These are phyloP conservation scores for Cardamine chenopodiifolia DNA, from an alignment of 345 rosid species.

Conservation along the genomic window DNA sequence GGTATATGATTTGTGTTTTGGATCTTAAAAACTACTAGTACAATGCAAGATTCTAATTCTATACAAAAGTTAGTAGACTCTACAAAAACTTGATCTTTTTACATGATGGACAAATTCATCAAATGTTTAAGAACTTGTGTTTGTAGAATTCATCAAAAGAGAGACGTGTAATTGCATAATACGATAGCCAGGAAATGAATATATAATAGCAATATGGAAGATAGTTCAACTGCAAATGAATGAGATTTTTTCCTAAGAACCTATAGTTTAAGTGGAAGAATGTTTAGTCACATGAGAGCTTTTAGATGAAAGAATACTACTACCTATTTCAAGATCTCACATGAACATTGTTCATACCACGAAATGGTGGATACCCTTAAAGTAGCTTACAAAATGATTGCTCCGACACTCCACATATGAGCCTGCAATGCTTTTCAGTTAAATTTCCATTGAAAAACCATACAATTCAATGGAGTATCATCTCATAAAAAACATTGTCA, in stretches of 20 bases:
- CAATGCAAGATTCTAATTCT: not conserved
- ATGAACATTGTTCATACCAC: constrained; percentile 65
- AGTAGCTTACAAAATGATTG: constrained; percentile 79
- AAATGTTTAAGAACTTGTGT: constrained; percentile 48
- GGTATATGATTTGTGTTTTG: not conserved
- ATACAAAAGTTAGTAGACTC: not conserved
- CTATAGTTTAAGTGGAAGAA: constrained; percentile 26
- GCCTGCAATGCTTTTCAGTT: constrained; percentile 43
- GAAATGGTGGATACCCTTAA: constrained; percentile 65
- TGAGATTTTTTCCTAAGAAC: constrained; percentile 40
- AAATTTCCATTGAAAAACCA: constrained; percentile 3
- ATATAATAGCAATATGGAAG: not conserved
- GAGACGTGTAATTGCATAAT: constrained; percentile 48
- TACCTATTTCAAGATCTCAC: constrained; percentile 40
- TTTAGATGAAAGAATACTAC: not conserved
- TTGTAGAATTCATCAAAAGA: constrained; percentile 56
- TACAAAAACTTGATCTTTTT: not conserved
- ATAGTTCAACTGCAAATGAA: not conserved
- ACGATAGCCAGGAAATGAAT: not conserved
- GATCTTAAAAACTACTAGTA: not conserved
- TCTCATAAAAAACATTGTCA: constrained; percentile 1
- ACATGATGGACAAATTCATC: not conserved
- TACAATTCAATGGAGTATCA: not conserved
- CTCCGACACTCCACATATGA: constrained; percentile 79
- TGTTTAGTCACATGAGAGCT: not conserved